Evolutionary conservation across 495 filamentous ascomycete genomes (phyloP).

Genomic region (Choiromyces venosus): DNA sequence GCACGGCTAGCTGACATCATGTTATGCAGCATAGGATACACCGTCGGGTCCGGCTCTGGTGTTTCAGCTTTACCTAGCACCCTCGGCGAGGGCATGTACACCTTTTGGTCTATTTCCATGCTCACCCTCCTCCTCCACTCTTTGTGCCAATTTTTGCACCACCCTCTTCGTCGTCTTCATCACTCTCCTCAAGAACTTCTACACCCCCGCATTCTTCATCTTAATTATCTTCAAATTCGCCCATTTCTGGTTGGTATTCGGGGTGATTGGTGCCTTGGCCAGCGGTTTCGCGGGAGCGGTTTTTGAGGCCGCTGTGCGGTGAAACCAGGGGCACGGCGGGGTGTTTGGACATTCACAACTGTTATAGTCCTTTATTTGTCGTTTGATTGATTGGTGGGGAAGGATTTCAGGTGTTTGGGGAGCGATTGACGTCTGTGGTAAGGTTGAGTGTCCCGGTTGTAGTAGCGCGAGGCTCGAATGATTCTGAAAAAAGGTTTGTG

Average conservation of each 20-base stretch:
- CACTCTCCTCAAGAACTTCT: constrained; percentile 89
- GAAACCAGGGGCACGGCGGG: constrained; percentile 42
- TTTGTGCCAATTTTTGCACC: constrained; percentile 51
- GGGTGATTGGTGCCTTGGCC: background rate
- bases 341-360: constrained; percentile 44
- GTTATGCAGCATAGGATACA: constrained; percentile 93
- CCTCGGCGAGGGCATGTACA: too few species aligned
- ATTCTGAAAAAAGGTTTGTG: too few species aligned
- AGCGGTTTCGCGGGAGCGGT: constrained; percentile 31
- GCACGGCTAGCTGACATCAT: constrained; percentile 89
- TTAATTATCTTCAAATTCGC: constrained; percentile 90
- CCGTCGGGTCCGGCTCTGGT: constrained; percentile 76
- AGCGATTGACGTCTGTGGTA: background rate
- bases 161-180: constrained; percentile 67
- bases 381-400: background rate
- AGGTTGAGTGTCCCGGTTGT: too few species aligned
- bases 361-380: background rate
- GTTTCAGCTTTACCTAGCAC: constrained; percentile 57
- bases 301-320: constrained; percentile 44
- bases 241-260: constrained; percentile 52
- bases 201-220: constrained; percentile 96
- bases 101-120: constrained; percentile 49
- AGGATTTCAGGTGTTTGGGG: background rate
- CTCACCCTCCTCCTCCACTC: constrained; percentile 55
- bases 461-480: too few species aligned